Evolutionary conservation across 305 asterid species (phyloP), one percentile per base, ranked within the genome.

Genomic region (Solanum hybrid): DNA sequence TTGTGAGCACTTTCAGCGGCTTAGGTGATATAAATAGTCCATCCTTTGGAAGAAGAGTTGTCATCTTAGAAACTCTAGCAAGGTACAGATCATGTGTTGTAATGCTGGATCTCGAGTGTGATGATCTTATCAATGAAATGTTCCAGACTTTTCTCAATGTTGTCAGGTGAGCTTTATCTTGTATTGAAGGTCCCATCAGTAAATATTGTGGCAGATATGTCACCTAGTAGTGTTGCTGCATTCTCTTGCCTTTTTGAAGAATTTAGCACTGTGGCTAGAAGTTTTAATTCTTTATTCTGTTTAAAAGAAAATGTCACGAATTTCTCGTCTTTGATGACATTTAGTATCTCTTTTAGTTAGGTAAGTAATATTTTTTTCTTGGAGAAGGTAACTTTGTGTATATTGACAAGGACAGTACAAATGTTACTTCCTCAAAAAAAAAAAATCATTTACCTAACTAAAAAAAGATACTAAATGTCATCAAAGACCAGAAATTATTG

Each of bases 51-150:
- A 95, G 97, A 94, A 98, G 98, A 94, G 96, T 96, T 91, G 95
- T 95, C 92, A 97, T 97, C 91, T 94, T 97, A 94, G 99, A 98
- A 92, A 97, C 99, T 78, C 84, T 98, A 93, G 99, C 99, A 90
- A 95, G 95, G 95, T 98, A 97, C 91, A 95, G 98, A 93, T 96
- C 99, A 5, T 98, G 97, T 91, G 98, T 98, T 39, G 98, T 97
- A 92, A 97, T 98, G 99, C 95, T 98, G 95, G 99, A 98, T 93
- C 99, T 98, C 86, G 99, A 98, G 90, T 98, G 99, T 91, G 97
- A 96, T 92, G 97, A 98, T 93, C 99, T 98, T 87, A 93, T 97
- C 86, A 92, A 92, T 76, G 99, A 97, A 92, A 98, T 98, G 98
- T 95, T 98, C 91, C 93, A 91, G 80, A 94, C 97, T 42, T 97